Evolutionary conservation across 306 rosid genomes (phyloP).

Genomic region (Erythrophleum fordii): DNA sequence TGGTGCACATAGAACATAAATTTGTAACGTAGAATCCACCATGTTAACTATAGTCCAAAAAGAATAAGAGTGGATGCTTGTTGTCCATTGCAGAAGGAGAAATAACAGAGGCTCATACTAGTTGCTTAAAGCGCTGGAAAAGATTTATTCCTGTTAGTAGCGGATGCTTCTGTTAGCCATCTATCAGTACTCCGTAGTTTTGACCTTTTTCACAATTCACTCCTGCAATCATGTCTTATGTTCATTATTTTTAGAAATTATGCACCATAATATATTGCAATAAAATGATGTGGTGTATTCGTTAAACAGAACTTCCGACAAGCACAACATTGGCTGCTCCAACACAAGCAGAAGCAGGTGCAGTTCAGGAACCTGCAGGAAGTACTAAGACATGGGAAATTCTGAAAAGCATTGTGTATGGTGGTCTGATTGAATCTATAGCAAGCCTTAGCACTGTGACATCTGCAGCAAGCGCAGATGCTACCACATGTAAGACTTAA

Average conservation of each 20-base stretch:
- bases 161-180: not conserved
- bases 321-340: not conserved
- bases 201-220: not conserved
- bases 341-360: not conserved
- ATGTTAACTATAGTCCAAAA: not conserved
- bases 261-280: not conserved
- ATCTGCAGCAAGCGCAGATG: slow-evolving; percentile 52
- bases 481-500: slow-evolving; percentile 38
- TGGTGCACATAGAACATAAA: too few species aligned
- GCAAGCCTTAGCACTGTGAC: slow-evolving; percentile 60
- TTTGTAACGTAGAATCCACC: not conserved
- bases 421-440: slow-evolving; percentile 75
- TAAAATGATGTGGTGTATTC: not conserved
- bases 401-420: slow-evolving; percentile 75
- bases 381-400: slow-evolving; percentile 51
- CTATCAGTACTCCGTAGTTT: not conserved
- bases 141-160: not conserved
- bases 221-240: not conserved
- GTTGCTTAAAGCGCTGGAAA: not conserved
- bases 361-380: not conserved
- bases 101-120: not conserved
- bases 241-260: not conserved
- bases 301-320: not conserved
- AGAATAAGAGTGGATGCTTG: not conserved
- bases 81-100: too few species aligned